Percentiles rank a stretch among this genome's conserved stretches.
Evolutionary conservation across 2,329 filamentous ascomycete species (phyloP).

Genomic region (Penicillium sp.): DNA sequence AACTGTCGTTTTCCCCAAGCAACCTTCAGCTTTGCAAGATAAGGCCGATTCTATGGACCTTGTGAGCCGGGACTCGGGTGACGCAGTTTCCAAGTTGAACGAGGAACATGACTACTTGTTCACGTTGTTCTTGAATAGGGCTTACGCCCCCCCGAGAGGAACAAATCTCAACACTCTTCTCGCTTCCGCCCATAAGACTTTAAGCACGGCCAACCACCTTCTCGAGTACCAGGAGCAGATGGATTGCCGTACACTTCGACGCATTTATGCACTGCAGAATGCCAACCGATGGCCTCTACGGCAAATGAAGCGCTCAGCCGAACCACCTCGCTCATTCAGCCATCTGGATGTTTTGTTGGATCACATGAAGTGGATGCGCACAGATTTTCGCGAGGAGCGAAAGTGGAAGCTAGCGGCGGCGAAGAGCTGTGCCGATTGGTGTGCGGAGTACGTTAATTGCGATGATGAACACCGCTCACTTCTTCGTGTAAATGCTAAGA

Average conservation of each 20-base stretch:
- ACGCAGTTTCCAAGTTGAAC: constrained; percentile 49
- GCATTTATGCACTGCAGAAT: constrained; percentile 89
- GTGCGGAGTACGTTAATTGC: constrained; percentile 77
- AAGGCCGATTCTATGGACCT: constrained; percentile 47
- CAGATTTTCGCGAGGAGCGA: constrained; percentile 89
- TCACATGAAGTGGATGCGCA: constrained; percentile 98
- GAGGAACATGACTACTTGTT: constrained; percentile 64
- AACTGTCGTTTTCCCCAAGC: constrained; percentile 78
- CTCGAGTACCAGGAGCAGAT: constrained; percentile 83
- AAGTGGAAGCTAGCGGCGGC: constrained; percentile 90
- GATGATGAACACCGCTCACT: constrained; percentile 64
- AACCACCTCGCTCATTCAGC: constrained; percentile 74
- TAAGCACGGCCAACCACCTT: constrained; percentile 82
- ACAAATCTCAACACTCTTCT: constrained; percentile 70
- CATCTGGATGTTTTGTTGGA: constrained; percentile 87
- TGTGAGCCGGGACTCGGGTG: constrained; percentile 51
- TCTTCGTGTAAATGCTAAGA: constrained; percentile 66
- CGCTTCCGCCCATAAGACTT: constrained; percentile 81
- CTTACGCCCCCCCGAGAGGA: constrained; percentile 58
- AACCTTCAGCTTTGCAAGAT: constrained; percentile 58
- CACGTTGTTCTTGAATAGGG: constrained; percentile 65
- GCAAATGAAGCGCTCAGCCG: constrained; percentile 80
- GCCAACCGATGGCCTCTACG: constrained; percentile 90
- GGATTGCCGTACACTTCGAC: constrained; percentile 80
- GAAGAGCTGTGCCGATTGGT: constrained; percentile 77